Evolutionary conservation across 148 eudicot species (phyloP), one percentile per base, ranked within the genome.

Genomic region (Fagopyrum homotropicum): DNA sequence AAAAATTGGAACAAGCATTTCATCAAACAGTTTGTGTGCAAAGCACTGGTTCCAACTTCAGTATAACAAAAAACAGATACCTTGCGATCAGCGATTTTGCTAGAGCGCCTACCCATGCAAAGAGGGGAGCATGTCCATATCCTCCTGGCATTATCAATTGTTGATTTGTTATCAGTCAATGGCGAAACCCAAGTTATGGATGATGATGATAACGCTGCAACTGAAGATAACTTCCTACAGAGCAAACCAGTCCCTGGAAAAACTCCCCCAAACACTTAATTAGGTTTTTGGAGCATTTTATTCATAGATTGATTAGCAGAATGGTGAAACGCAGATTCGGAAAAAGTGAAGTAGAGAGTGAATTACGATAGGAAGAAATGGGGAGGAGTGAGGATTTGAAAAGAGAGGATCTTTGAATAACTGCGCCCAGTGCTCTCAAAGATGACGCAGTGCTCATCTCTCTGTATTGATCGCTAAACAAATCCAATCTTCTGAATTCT

Each of bases 31-130:
- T 9, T 85, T 79, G 77, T 52, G 81, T 16, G 80, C 88, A 76
- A 63, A 45, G 4, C 19, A 17, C 1, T 11, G 69, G 54, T 56
- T 29, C 51, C 19, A 60, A 66, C 15, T 16, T 6, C 50, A 73
- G 44, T 22, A 29, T 1, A 26, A 56, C 19, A 7, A 80, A 60
- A 48, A 75, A 19, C 6, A 4, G 5, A 60, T 46, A 75, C 49
- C 98, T 94, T 94, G 83, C 98, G 84, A 26, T 81, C 86, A 9
- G 98, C 98, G 74, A 94, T 94, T 82, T 91, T 91, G 82, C 86
- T 74, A 40, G 98, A 88, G 16, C 98, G 89, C 50, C 98, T 81
- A 71, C 98, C 98, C 98, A 94, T 94, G 79, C 85, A 90, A 70
- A 94, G 87, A 69, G 96, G 92, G 26, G 85, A 74, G 57, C 48